These are phyloP conservation scores for Claviceps monticola DNA, from an alignment of 2,329 filamentous ascomycete species.

Conservation along the genomic window DNA sequence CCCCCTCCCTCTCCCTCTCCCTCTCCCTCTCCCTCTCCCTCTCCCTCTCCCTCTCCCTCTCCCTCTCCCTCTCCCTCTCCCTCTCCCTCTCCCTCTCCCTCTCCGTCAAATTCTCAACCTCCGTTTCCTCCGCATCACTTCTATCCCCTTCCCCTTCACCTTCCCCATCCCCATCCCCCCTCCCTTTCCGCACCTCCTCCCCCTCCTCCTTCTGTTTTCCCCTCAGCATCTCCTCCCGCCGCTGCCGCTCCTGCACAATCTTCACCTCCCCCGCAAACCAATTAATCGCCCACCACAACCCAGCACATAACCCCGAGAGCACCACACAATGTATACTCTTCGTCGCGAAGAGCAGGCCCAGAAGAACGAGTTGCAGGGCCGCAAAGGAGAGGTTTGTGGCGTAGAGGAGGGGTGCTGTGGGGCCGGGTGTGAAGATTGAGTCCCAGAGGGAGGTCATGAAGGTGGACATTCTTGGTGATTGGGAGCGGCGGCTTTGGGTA, in stretches of 20 bases:
- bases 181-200: constrained; percentile 14
- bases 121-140: constrained; percentile 33
- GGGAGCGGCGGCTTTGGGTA: too few species aligned
- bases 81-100: constrained; percentile 16
- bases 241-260: constrained; percentile 24
- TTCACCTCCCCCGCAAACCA: constrained; percentile 72
- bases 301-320: constrained; percentile 63
- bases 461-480: constrained; percentile 32
- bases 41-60: too few species aligned
- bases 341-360: constrained; percentile 63
- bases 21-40: too few species aligned
- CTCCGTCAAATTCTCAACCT: constrained; percentile 24
- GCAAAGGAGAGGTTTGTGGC: constrained; percentile 87
- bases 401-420: constrained; percentile 73
- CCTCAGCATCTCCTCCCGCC: constrained; percentile 20
- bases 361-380: constrained; percentile 65
- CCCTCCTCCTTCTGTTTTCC: constrained; percentile 14
- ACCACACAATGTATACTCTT: constrained; percentile 80
- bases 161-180: constrained; percentile 18
- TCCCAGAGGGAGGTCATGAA: constrained; percentile 71
- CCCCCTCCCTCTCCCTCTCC: constrained; percentile 15
- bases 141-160: constrained; percentile 18
- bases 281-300: constrained; percentile 89
- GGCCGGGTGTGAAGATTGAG: constrained; percentile 85
- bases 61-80: too few species aligned